phyloP scores from a whole-genome alignment of 371 early-diverging fungal genomes.

The Mucor circinelloides region DNA sequence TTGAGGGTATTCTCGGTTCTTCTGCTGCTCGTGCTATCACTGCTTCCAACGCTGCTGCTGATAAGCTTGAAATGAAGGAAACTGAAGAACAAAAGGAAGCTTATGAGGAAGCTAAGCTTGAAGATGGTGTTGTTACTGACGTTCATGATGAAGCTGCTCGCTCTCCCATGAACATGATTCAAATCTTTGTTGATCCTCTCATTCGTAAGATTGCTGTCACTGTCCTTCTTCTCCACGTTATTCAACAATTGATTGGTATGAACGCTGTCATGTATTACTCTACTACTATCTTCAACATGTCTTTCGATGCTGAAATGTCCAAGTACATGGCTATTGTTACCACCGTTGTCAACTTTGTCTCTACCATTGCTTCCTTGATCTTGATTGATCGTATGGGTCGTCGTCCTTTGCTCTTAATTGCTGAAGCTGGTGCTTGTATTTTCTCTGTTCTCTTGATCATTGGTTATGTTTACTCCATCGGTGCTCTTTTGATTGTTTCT shows the following conservation, averaged over 20 bases:
- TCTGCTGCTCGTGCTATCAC: slow-evolving; percentile 89
- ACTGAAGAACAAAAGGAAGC: neutral
- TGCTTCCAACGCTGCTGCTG: slow-evolving; percentile 90
- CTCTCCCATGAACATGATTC: slow-evolving; percentile 29
- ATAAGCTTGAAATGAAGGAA: neutral
- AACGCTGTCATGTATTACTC: slow-evolving; percentile 86
- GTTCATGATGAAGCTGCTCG: neutral
- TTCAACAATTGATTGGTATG: slow-evolving; percentile 86
- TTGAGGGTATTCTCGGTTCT: slow-evolving; percentile 24
- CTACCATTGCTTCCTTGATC: slow-evolving; percentile 52
- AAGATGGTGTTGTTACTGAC: slow-evolving; percentile 6
- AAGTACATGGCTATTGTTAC: slow-evolving; percentile 59
- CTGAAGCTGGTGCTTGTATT: slow-evolving; percentile 58
- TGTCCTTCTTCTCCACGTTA: slow-evolving; percentile 46
- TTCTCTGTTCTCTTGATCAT: slow-evolving; percentile 62
- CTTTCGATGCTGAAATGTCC: slow-evolving; percentile 48
- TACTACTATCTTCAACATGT: slow-evolving; percentile 61
- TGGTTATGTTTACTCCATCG: slow-evolving; percentile 48
- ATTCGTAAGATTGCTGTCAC: slow-evolving; percentile 60
- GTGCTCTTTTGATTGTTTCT: slow-evolving; percentile 59
- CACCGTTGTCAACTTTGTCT: slow-evolving; percentile 68
- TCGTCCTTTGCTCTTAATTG: slow-evolving; percentile 57
- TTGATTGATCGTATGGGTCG: slow-evolving; percentile 73
- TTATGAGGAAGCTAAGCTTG: slow-evolving; percentile 8
- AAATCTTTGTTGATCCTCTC: slow-evolving; percentile 47